These are phyloP conservation scores for Epichloe gansuensis DNA, from an alignment of 2,329 filamentous ascomycete genomes.

Conservation along the genomic window DNA sequence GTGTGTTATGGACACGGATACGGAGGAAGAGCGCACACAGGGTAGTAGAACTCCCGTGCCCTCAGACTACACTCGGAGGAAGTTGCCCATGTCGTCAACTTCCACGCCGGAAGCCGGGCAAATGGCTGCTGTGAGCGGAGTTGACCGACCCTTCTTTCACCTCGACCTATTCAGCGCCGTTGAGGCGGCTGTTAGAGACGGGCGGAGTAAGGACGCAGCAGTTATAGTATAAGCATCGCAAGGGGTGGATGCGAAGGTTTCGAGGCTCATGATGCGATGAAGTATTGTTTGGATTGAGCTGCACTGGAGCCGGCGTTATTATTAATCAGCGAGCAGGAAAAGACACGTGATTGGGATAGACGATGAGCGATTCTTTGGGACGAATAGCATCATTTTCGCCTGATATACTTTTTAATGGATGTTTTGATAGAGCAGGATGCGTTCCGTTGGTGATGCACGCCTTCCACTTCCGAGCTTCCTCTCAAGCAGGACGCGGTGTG, in stretches of 20 bases:
- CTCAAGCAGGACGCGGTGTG: too few relatives aligned
- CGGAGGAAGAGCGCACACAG: conserved; percentile 8
- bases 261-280: too few relatives aligned
- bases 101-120: neutral
- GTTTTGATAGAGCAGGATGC: too few relatives aligned
- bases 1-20: conserved; percentile 1
- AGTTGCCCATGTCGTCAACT: neutral
- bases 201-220: conserved; percentile 11
- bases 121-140: conserved; percentile 21
- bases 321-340: too few relatives aligned
- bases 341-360: too few relatives aligned
- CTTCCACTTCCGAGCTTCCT: too few relatives aligned
- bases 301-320: too few relatives aligned
- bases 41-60: neutral
- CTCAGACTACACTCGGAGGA: neutral
- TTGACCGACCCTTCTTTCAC: conserved; percentile 36
- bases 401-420: too few relatives aligned
- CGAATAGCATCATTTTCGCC: too few relatives aligned
- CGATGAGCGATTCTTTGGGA: too few relatives aligned
- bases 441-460: too few relatives aligned
- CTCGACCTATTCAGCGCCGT: conserved; percentile 31
- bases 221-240: neutral
- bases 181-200: conserved; percentile 20
- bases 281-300: too few relatives aligned
- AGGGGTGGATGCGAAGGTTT: neutral